Evolutionary conservation across 176 grass and related monocot species (phyloP).

Genomic region (Juncus effusus): DNA sequence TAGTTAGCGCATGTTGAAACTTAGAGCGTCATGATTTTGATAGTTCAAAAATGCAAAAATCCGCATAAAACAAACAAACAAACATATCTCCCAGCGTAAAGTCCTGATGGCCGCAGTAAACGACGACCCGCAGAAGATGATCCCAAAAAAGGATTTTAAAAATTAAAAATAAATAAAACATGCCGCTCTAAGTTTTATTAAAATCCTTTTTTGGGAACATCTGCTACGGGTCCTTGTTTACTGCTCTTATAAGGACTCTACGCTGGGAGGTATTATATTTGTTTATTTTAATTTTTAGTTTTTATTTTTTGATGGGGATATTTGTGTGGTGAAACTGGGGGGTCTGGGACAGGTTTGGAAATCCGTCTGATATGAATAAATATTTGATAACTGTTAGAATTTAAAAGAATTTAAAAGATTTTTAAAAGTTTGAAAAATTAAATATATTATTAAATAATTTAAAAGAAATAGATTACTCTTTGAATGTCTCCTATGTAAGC

Average conservation of each 20-base stretch:
- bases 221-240: slow-evolving; percentile 98
- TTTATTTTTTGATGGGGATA: neutral
- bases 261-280: slow-evolving; percentile 82
- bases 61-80: slow-evolving; percentile 12
- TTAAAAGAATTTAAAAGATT: too few relatives aligned
- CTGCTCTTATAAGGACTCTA: slow-evolving; percentile 88
- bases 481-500: too few relatives aligned
- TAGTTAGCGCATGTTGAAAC: neutral
- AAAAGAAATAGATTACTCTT: too few relatives aligned
- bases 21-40: too few relatives aligned
- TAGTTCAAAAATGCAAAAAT: too few relatives aligned
- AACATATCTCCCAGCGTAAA: slow-evolving; percentile 77
- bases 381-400: too few relatives aligned
- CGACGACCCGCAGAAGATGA: slow-evolving; percentile 85
- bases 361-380: too few relatives aligned
- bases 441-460: too few relatives aligned
- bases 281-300: slow-evolving; percentile 12
- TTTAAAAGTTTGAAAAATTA: too few relatives aligned
- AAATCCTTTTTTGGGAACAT: slow-evolving; percentile 94
- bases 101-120: slow-evolving; percentile 98
- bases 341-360: too few relatives aligned
- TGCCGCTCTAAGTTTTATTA: slow-evolving; percentile 28
- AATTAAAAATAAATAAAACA: neutral
- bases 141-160: slow-evolving; percentile 67
- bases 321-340: too few relatives aligned